These are phyloP conservation scores for Pyrus bretschneideri DNA, from an alignment of 306 rosid genomes.

Conservation along the genomic window DNA sequence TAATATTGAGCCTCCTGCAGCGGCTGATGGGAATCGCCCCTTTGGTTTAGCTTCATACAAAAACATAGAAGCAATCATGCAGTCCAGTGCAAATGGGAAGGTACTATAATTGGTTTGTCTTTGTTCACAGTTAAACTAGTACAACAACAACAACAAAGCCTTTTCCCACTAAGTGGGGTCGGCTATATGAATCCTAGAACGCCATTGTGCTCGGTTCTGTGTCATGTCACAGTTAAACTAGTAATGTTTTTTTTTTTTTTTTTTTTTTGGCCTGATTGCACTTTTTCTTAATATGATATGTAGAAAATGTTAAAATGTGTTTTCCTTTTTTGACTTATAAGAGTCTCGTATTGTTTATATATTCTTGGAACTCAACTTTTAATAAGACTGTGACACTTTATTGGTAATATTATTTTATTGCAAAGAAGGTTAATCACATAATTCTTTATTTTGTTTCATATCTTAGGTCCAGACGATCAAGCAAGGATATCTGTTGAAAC, in stretches of 20 bases:
- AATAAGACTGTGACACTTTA: not conserved
- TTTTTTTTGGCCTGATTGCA: not conserved
- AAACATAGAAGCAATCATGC: conserved; percentile 48
- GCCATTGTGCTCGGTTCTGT: too few relatives aligned
- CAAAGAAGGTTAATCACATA: not conserved
- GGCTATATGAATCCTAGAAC: too few relatives aligned
- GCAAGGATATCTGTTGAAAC: conserved; percentile 90
- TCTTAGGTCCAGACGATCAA: conserved; percentile 63
- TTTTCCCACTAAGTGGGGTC: too few relatives aligned
- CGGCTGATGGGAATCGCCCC: conserved; percentile 43
- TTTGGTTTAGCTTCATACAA: conserved; percentile 58
- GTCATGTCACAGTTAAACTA: not conserved
- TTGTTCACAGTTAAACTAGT: not conserved
- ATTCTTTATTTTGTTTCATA: not conserved
- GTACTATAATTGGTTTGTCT: conserved; percentile 35
- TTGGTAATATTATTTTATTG: not conserved
- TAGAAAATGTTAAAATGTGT: not conserved
- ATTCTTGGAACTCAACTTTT: not conserved
- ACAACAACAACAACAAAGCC: too few relatives aligned
- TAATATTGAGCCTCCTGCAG: conserved; percentile 38
- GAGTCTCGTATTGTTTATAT: not conserved
- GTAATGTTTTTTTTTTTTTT: not conserved
- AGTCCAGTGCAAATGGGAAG: conserved; percentile 58
- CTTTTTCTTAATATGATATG: not conserved
- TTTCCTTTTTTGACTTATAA: not conserved